Evolutionary conservation across 2,329 filamentous ascomycete genomes (phyloP).

Genomic region (Apiospora hydei): DNA sequence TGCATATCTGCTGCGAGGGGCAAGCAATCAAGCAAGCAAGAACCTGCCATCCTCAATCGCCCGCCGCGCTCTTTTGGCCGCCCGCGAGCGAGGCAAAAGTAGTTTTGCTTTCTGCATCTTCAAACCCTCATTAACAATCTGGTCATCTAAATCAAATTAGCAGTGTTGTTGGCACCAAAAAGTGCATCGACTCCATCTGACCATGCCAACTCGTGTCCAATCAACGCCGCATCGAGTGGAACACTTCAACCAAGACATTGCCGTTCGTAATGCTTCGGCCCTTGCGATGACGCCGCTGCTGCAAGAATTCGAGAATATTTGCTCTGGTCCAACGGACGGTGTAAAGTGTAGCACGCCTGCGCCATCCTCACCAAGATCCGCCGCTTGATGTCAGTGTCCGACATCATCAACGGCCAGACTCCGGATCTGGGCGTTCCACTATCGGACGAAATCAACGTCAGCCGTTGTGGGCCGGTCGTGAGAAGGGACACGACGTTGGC

Average conservation of each 20-base stretch:
- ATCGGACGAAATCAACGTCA: too few relatives aligned
- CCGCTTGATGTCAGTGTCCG: not conserved
- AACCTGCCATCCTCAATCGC: not conserved
- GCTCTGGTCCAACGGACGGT: not conserved
- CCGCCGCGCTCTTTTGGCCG: not conserved
- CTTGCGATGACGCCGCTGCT: not conserved
- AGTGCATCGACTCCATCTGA: too few relatives aligned
- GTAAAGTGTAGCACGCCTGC: not conserved
- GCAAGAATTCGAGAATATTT: not conserved
- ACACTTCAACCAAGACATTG: not conserved
- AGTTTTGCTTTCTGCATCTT: not conserved
- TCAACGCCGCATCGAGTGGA: not conserved
- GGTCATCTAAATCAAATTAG: not conserved
- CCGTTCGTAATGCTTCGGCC: not conserved
- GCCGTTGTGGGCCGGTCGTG: too few relatives aligned
- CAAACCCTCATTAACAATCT: not conserved
- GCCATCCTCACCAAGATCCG: not conserved
- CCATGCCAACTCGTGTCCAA: too few relatives aligned
- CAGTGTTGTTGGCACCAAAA: not conserved
- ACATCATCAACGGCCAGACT: not conserved
- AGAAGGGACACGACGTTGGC: too few relatives aligned
- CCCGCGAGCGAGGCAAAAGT: not conserved
- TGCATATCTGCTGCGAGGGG: not conserved
- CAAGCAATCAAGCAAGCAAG: not conserved
- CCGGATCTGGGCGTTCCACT: not conserved